Percentiles rank a stretch among this genome's conserved stretches.
Evolutionary conservation across 2,329 filamentous ascomycete species (phyloP).

Genomic region (Fulvia fulva): DNA sequence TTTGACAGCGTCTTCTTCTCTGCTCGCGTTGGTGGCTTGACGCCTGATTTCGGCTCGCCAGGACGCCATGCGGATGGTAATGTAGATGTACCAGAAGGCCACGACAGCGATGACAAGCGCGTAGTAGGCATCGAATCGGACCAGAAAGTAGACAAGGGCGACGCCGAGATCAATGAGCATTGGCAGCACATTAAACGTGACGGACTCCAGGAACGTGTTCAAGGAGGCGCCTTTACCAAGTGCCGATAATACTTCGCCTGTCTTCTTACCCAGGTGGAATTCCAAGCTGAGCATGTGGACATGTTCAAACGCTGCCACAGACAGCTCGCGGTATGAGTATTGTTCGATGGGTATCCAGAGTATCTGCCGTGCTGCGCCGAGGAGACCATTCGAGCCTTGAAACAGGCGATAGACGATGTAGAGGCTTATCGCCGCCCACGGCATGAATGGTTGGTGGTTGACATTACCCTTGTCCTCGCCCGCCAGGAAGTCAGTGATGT

Average conservation of each 20-base stretch:
- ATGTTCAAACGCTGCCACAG: slow-evolving; percentile 93
- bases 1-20: slow-evolving; percentile 95
- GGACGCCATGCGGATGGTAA: slow-evolving; percentile 93
- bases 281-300: slow-evolving; percentile 93
- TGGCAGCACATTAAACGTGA: slow-evolving; percentile 91
- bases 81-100: slow-evolving; percentile 92
- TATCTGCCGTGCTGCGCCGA: slow-evolving; percentile 75
- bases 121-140: slow-evolving; percentile 81
- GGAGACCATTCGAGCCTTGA: slow-evolving; percentile 81
- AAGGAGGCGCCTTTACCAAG: slow-evolving; percentile 94
- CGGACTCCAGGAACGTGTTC: slow-evolving; percentile 92
- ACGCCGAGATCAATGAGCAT: slow-evolving; percentile 89
- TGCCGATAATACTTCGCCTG: slow-evolving; percentile 90
- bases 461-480: slow-evolving; percentile 45
- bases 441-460: slow-evolving; percentile 45
- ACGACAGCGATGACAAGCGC: slow-evolving; percentile 84
- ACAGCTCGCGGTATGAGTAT: slow-evolving; percentile 91
- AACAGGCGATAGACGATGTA: slow-evolving; percentile 76
- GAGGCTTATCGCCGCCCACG: slow-evolving; percentile 69
- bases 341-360: slow-evolving; percentile 97
- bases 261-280: slow-evolving; percentile 94
- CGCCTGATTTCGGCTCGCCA: slow-evolving; percentile 87
- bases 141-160: slow-evolving; percentile 75
- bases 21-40: slow-evolving; percentile 89
- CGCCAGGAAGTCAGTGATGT: slow-evolving; percentile 71